Conservation (phyloP, 2,329 filamentous ascomycete genomes). For the Sphaerostilbella broomeana region DNA sequence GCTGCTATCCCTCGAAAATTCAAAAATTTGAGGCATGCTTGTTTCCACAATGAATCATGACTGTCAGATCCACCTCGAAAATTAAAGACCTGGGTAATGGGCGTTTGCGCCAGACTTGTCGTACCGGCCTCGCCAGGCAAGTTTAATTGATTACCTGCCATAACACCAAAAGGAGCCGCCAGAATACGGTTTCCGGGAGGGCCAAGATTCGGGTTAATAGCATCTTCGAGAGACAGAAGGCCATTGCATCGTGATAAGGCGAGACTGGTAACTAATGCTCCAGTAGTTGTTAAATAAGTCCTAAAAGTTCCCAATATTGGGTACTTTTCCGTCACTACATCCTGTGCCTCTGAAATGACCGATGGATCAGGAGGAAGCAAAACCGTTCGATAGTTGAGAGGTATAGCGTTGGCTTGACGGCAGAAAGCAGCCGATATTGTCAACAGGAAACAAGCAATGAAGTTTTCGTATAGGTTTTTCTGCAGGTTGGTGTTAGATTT, state of each 20-base stretch:
- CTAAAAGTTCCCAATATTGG: constrained; percentile 44
- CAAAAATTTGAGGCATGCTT: constrained; percentile 44
- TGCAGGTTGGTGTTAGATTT: constrained; percentile 21
- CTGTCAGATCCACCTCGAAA: constrained; percentile 34
- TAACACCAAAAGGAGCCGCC: constrained; percentile 47
- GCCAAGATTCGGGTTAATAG: constrained; percentile 32
- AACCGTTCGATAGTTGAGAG: constrained; percentile 47
- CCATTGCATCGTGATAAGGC: constrained; percentile 42
- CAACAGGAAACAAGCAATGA: constrained; percentile 46
- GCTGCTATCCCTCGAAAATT: constrained; percentile 43
- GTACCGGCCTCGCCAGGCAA: constrained; percentile 19
- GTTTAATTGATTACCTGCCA: constrained; percentile 23
- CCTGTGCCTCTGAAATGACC: constrained; percentile 15
- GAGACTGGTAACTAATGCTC: constrained; percentile 45
- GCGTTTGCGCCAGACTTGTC: constrained; percentile 42
- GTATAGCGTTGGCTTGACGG: constrained; percentile 40
- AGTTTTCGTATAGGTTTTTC: constrained; percentile 46
- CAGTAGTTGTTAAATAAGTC: constrained; percentile 50
- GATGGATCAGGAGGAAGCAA: constrained; percentile 33
- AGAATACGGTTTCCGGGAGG: constrained; percentile 41
- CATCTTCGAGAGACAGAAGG: constrained; percentile 41
- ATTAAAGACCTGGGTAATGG: constrained; percentile 45
- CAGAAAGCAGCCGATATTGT: constrained; percentile 47
- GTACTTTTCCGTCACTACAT: constrained; percentile 15
- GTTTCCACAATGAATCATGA: constrained; percentile 41